Conservation (phyloP, 176 grass and related monocot genomes). For the Hordeum vulgare region MorexV3_pseudomolecules_assembly NC_058522.1:521327001-521327500, state of each 20-base stretch:
- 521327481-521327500: constrained; percentile 5
- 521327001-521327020: too few species aligned
- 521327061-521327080: not conserved
- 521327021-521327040: too few species aligned
- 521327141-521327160: not conserved
- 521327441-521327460: constrained; percentile 46
- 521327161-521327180: not conserved
- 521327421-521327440: constrained; percentile 47
- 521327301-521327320: constrained; percentile 23
- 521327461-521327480: constrained; percentile 28
- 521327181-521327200: constrained; percentile 3
- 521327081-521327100: not conserved
- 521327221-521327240: not conserved
- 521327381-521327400: too few species aligned
- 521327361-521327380: not conserved
- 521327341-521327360: not conserved
- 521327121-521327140: not conserved
- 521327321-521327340: not conserved
- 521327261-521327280: constrained; percentile 25
- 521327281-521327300: not conserved
- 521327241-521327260: not conserved
- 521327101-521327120: not conserved
- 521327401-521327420: not conserved
- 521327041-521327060: too few species aligned
- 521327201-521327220: not conserved